Base-by-base conservation (phyloP, 768 basidiomycete genomes). In the Mrakia blollopis region DNA sequence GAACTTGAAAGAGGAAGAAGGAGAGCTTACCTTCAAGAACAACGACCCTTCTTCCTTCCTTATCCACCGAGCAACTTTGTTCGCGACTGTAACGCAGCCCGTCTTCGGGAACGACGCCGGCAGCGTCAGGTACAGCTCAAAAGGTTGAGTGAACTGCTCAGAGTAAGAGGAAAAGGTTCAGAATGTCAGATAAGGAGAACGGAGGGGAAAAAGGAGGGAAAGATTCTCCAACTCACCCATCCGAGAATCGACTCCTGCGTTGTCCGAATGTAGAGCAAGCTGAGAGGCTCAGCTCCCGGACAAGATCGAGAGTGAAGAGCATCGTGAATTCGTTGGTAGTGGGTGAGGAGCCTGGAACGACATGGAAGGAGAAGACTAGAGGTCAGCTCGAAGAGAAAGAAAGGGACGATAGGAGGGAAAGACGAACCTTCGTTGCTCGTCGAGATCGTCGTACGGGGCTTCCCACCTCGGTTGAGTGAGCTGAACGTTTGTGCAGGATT, bases 211-310 rank as follows among this genome's bases (percentile, higher is more conserved):
- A 25, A 77, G 25, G 23, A n/a, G 10, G n/a, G 61, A 54, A 37
- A 9, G 5, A 11, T n/a, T n/a, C n/a, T n/a, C n/a, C 44, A n/a
- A 81, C 91, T 75, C 82, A 98, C 95, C 96, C 97, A 98, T 63
- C 93, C 96, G 86, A 98, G 88, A 37, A 96, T 89, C 74, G 90
- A 90, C 85, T 98, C 97, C 63, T 89, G 88, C 74, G 91, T 89
- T 0, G 93, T 94, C 11, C 89, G 88, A 18, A 96, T 86, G 81
- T 92, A 97, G 79, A 96, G 91, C 78, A 98, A 84, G 83, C 94
- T 95, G 79, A 96, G 85, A 0, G 91, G 87, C 2, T 88, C 88
- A 73, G 89, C 89, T 80, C 80, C 78, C 44, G 94, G 92, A 0
- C 92, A 91, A 0, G 94, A 94, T 80, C 91, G 91, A 11, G 91